phyloP scores from a whole-genome alignment of 1,139 yeast genomes.

The Scheffersomyces quercinus region DNA sequence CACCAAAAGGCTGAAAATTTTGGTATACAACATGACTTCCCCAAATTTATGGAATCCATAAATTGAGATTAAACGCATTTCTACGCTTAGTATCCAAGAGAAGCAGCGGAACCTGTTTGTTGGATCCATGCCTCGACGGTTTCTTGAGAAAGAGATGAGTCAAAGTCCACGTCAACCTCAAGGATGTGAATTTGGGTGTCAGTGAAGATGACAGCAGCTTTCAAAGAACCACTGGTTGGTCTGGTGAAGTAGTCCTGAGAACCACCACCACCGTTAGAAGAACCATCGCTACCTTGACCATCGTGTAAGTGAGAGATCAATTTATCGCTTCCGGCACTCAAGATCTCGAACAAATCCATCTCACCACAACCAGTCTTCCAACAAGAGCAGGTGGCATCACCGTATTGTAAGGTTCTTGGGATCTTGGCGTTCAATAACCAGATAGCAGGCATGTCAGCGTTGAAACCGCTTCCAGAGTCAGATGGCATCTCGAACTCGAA shows the following conservation, averaged over 20 bases:
- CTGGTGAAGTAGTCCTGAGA: constrained; percentile 82
- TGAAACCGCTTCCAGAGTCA: constrained; percentile 35
- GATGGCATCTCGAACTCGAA: constrained; percentile 71
- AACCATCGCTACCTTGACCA: constrained; percentile 64
- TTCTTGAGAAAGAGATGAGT: constrained; percentile 49
- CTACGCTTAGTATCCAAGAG: constrained; percentile 6
- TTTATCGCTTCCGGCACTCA: constrained; percentile 67
- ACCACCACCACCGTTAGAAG: constrained; percentile 73
- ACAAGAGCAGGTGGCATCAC: constrained; percentile 64
- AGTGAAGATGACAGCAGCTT: constrained; percentile 84
- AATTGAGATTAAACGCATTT: no score
- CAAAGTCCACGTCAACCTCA: constrained; percentile 60
- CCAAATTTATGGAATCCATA: no score
- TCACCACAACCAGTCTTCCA: constrained; percentile 84
- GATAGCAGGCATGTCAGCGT: constrained; percentile 72
- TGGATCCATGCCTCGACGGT: constrained; percentile 60
- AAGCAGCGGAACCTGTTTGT: constrained; percentile 51
- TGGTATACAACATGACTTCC: no score
- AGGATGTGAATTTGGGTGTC: constrained; percentile 56
- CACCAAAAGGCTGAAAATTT: no score
- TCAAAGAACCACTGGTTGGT: constrained; percentile 75
- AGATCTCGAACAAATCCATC: constrained; percentile 74
- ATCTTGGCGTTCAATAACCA: constrained; percentile 77
- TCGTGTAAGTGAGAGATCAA: constrained; percentile 83
- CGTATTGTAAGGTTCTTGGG: constrained; percentile 78